Conservation (phyloP, 2,329 filamentous ascomycete genomes). For the Fusarium armeniacum region DNA sequence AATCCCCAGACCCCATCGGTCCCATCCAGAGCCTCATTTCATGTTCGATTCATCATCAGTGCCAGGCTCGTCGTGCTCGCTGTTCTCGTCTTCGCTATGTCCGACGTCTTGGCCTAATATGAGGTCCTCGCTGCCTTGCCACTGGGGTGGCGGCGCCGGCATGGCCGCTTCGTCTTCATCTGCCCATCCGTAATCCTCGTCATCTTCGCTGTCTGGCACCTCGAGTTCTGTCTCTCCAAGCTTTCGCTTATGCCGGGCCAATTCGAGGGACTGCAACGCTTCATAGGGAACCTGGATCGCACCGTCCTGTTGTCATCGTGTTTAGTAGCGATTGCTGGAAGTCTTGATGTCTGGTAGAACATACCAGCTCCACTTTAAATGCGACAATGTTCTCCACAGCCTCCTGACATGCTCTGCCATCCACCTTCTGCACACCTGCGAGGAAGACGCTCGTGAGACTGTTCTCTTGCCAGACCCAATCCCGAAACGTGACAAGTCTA, state of each 20-base stretch:
- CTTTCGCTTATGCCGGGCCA: constrained; percentile 71
- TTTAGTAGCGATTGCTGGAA: constrained; percentile 41
- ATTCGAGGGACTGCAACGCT: constrained; percentile 53
- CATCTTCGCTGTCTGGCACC: constrained; percentile 72
- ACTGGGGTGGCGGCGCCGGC: constrained; percentile 73
- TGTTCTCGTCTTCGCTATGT: constrained; percentile 55
- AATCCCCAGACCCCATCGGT: constrained; percentile 41
- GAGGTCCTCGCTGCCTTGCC: constrained; percentile 76
- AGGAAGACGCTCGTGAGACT: constrained; percentile 67
- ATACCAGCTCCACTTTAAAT: constrained; percentile 64
- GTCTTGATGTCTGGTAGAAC: constrained; percentile 39
- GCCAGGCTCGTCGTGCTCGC: constrained; percentile 42
- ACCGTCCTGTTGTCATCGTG: constrained; percentile 57
- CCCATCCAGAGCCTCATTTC: constrained; percentile 43
- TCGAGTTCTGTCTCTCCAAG: constrained; percentile 71
- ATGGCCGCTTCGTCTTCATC: constrained; percentile 74
- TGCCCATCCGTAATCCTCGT: constrained; percentile 81
- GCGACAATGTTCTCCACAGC: constrained; percentile 61
- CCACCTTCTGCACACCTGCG: constrained; percentile 74
- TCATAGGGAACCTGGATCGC: constrained; percentile 60
- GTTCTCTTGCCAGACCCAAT: constrained; percentile 72
- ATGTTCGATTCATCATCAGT: constrained; percentile 42
- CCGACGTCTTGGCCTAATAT: constrained; percentile 65
- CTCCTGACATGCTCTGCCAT: constrained; percentile 63
- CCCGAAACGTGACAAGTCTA: constrained; percentile 82